Evolutionary conservation across 148 eudicot species (phyloP).

Genomic region (Polygonum aviculare): DNA sequence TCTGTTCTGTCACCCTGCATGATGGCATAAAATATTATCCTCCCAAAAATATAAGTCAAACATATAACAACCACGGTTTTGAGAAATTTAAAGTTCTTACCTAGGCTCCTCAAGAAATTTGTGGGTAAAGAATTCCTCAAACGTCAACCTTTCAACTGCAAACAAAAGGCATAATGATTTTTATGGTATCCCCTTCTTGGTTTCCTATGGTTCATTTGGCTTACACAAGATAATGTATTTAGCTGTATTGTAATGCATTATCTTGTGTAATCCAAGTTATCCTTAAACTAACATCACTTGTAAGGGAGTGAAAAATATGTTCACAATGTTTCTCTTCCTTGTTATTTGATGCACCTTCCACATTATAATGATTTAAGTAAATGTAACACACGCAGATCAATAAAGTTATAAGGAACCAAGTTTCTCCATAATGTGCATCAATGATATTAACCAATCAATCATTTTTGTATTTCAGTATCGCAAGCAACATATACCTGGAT

Average conservation of each 20-base stretch:
- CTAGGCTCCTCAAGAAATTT: slow-evolving; percentile 14
- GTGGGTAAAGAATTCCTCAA: slow-evolving; percentile 21
- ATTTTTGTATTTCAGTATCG: not conserved
- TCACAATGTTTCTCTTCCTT: not conserved
- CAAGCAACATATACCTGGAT: slow-evolving; percentile 28
- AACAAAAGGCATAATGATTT: slow-evolving; percentile 11
- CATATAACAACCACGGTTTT: not conserved
- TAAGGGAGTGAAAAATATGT: not conserved
- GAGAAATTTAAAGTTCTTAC: slow-evolving; percentile 14
- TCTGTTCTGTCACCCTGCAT: slow-evolving; percentile 20
- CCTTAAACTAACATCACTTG: not conserved
- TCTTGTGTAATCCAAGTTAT: too few species aligned
- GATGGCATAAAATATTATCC: not conserved
- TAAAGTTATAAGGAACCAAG: not conserved
- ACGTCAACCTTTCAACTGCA: slow-evolving; percentile 37
- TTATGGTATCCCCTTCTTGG: not conserved
- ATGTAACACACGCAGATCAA: not conserved
- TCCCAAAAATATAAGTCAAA: not conserved
- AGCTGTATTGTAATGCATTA: too few species aligned
- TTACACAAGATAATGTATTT: too few species aligned
- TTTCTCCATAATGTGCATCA: not conserved
- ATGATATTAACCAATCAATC: not conserved
- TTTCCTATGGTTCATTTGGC: not conserved
- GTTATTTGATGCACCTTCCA: not conserved
- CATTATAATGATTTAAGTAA: not conserved